These are phyloP conservation scores for Pleurotus tuber-regium DNA, from an alignment of 768 basidiomycete genomes.

Conservation along the genomic window DNA sequence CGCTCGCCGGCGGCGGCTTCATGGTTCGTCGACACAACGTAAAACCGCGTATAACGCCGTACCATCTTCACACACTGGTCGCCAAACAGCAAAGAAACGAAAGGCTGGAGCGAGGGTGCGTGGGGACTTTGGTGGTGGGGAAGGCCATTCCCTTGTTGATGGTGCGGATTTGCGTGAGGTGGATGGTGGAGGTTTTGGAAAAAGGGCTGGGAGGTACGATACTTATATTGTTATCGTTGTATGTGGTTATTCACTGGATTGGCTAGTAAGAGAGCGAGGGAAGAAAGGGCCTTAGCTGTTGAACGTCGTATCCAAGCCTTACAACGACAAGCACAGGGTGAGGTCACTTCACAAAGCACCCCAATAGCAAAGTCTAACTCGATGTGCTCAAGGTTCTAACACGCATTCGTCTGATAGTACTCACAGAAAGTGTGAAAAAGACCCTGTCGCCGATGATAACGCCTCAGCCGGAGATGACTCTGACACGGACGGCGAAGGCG, in stretches of 20 bases:
- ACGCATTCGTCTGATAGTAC: no score
- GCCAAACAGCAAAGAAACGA: conserved; percentile 62
- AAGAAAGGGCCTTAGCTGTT: conserved; percentile 74
- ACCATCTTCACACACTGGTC: conserved; percentile 56
- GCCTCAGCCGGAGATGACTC: conserved; percentile 19
- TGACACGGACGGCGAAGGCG: conserved; percentile 25
- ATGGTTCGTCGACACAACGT: conserved; percentile 22
- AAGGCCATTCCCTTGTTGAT: conserved; percentile 51
- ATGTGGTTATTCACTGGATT: neutral
- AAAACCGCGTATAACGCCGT: conserved; percentile 28
- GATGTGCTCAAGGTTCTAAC: no score
- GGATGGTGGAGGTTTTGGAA: conserved; percentile 53
- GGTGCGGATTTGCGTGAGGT: conserved; percentile 25
- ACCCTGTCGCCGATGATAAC: conserved; percentile 17
- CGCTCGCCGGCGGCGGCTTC: conserved; percentile 39
- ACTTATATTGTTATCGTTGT: neutral
- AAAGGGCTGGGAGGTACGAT: conserved; percentile 64
- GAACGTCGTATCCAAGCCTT: conserved; percentile 57
- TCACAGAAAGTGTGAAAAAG: no score
- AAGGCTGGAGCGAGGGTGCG: conserved; percentile 73
- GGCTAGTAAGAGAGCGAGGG: conserved; percentile 71
- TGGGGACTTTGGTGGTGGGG: conserved; percentile 57
- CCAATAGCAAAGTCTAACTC: no score
- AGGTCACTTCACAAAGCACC: conserved; percentile 16
- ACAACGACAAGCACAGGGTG: conserved; percentile 28